These are phyloP conservation scores for Colletotrichum orbiculare DNA, from an alignment of 2,329 filamentous ascomycete genomes.

Conservation along the genomic window DNA sequence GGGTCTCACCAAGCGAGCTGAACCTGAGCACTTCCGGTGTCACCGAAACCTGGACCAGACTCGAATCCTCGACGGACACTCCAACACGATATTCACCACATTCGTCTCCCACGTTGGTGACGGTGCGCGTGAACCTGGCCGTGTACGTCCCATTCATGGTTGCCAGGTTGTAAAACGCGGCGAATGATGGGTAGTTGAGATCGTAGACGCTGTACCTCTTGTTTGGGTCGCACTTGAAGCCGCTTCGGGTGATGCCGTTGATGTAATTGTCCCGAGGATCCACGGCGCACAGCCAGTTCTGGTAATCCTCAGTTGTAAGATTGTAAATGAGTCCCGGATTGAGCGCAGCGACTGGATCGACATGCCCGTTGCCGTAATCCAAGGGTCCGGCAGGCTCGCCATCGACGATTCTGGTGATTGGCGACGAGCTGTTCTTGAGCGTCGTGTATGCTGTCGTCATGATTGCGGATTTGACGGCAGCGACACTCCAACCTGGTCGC, in stretches of 20 bases:
- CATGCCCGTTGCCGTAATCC: constrained; percentile 29
- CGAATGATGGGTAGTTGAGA: constrained; percentile 36
- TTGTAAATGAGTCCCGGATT: constrained; percentile 39
- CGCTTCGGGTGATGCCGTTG: constrained; percentile 11
- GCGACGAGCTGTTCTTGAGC: constrained; percentile 3
- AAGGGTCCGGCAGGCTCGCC: constrained; percentile 10
- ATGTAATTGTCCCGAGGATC: constrained; percentile 35
- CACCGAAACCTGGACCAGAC: constrained; percentile 1
- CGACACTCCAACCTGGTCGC: constrained; percentile 28
- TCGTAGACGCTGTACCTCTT: constrained; percentile 27
- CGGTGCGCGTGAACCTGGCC: constrained; percentile 28
- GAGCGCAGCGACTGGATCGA: constrained; percentile 40
- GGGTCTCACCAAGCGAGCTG: neutral
- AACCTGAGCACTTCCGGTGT: constrained; percentile 5
- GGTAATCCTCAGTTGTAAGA: constrained; percentile 39
- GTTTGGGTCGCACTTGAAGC: constrained; percentile 15
- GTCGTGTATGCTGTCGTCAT: constrained; percentile 31
- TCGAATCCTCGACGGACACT: constrained; percentile 12
- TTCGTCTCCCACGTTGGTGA: constrained; percentile 31
- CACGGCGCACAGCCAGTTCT: constrained; percentile 40
- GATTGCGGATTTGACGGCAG: constrained; percentile 27
- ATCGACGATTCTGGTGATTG: neutral
- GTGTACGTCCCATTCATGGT: constrained; percentile 11
- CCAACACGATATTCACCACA: neutral
- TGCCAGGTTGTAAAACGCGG: constrained; percentile 15